A percentile compares a stretch with the other conserved stretches of the same genome.
Evolutionary conservation across 2,329 filamentous ascomycete species (phyloP).

Genomic region (Chalaropsis thielavioides): DNA sequence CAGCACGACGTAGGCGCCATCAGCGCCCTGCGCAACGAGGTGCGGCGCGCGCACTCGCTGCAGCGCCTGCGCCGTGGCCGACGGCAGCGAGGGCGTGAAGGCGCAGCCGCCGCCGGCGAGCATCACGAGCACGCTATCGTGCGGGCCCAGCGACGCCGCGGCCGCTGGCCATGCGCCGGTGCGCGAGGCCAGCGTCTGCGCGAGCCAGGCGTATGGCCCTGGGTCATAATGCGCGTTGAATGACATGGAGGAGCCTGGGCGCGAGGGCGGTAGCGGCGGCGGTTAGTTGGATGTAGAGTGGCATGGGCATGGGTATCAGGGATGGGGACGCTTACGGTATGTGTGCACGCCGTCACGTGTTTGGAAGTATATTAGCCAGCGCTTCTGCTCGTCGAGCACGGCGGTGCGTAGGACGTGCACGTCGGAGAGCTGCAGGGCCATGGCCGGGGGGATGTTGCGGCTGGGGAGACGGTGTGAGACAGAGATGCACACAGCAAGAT

Average conservation of each 20-base stretch:
- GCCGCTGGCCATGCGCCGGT: constrained; percentile 8
- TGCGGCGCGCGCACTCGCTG: neutral
- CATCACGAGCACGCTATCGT: constrained; percentile 3
- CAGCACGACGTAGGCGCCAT: constrained; percentile 8
- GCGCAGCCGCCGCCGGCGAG: constrained; percentile 1
- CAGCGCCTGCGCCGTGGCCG: constrained; percentile 2
- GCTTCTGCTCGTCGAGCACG: constrained; percentile 10
- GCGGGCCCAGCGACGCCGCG: constrained; percentile 8
- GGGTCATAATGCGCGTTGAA: constrained; percentile 15
- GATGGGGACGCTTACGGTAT: constrained; percentile 15
- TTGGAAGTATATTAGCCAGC: constrained; percentile 16
- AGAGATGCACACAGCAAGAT: neutral
- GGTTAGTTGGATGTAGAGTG: neutral
- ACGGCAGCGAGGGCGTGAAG: neutral
- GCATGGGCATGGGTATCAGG: no score
- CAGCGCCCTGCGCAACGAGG: constrained; percentile 7
- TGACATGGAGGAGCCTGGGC: constrained; percentile 14
- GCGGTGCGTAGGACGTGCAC: constrained; percentile 9
- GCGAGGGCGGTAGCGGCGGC: neutral
- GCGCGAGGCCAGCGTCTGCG: constrained; percentile 2
- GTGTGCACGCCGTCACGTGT: constrained; percentile 12
- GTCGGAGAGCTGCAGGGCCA: constrained; percentile 13
- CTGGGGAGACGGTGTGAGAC: neutral
- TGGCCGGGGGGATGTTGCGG: constrained; percentile 10
- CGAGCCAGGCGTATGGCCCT: constrained; percentile 11